A percentile compares a stretch with the other conserved stretches of the same genome.
Evolutionary conservation across 2,329 filamentous ascomycete genomes (phyloP).

Genomic region (Talaromyces sp.): DNA sequence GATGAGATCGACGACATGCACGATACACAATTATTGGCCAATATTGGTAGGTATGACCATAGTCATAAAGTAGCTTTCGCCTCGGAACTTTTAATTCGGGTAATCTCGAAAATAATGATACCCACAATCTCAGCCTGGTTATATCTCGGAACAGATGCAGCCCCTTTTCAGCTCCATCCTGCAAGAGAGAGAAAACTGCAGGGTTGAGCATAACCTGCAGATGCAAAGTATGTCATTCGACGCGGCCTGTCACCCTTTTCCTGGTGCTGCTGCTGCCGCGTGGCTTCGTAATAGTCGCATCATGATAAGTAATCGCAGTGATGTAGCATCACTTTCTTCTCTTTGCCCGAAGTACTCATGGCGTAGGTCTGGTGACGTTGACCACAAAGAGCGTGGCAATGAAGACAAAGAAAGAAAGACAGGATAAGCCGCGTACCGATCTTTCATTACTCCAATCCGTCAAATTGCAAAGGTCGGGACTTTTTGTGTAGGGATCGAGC

Average conservation of each 20-base stretch:
- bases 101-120: background rate
- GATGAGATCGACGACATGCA: background rate
- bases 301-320: background rate
- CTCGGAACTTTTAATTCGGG: background rate
- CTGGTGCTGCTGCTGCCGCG: background rate
- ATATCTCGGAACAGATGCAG: background rate
- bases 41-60: background rate
- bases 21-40: background rate
- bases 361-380: background rate
- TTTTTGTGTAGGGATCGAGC: background rate
- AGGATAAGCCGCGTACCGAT: background rate
- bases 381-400: conserved; percentile 2
- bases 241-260: too few species aligned
- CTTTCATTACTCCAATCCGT: background rate
- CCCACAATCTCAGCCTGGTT: background rate
- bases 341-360: background rate
- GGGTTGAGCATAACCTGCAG: background rate
- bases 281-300: background rate
- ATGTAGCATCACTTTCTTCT: conserved; percentile 8
- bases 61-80: background rate
- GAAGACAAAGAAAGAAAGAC: conserved; percentile 2
- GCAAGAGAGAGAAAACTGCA: background rate
- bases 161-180: background rate
- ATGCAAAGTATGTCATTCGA: background rate
- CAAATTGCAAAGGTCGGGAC: background rate